Base-by-base conservation (phyloP, 2,329 filamentous ascomycete genomes). In the Exophiala bonariae region DNA sequence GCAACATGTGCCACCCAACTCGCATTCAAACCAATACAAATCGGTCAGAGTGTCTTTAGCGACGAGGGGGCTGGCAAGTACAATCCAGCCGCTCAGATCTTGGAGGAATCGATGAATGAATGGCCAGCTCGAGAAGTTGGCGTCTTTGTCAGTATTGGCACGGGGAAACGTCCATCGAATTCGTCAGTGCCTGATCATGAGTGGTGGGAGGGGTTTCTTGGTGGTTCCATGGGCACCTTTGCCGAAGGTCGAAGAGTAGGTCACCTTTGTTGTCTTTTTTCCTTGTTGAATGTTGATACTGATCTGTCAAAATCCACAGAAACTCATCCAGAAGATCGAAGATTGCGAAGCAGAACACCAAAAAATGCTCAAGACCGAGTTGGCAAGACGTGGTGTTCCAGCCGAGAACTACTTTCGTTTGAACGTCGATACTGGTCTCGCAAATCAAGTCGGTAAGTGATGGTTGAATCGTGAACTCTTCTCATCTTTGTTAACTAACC, bases 341-440 rank as follows among this genome's bases (percentile, higher is more conserved):
- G 90, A 87, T 2, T 99, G 93, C 65, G 93, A 99, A 66, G 82
- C 81, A 54, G 96, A 88, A 2, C 93, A 99, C 65, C 83, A 89
- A 62, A 81, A 82, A 59, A 95, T 97, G 90, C 71, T 86, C 49
- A 82, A 81, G 49, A 87, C 95, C 38, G 82, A 91, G 57, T 75
- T 97, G 17, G 71, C 80, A 5, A 87, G 84, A 65, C 82, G 90
- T 26, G 82, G 86, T 19, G 88, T 97, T 50, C 91, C 87, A 59
- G 80, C 82, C 41, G 91, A 96, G 49, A 89, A 95, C 65, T 99
- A 99, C 72, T 95, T 90, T 66, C 86, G 93, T 6, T 75, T 97
- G n/a, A 99, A 99, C 56, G 93, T 97, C 32, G 91, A 97, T 63
- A 85, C 96, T 13, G 93, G 92, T 1, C 91, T 97, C 3, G 91